Evolutionary conservation across 352 stramenopile genomes (phyloP).

Genomic region (Phytopythium kandeliae): DNA sequence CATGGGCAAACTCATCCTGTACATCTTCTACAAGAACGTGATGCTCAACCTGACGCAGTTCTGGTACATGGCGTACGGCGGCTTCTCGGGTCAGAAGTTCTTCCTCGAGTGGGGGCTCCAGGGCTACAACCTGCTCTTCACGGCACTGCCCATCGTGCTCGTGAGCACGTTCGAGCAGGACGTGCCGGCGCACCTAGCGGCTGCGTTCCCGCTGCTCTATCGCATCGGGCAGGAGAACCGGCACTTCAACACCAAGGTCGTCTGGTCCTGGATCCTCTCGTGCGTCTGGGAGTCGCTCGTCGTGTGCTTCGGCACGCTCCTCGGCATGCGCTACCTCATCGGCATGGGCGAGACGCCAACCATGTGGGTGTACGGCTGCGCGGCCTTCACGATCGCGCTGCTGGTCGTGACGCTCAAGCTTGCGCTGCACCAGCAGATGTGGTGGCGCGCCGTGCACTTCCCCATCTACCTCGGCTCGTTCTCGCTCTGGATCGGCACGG

Average conservation of each 20-base stretch:
- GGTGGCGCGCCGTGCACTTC: conserved; percentile 61
- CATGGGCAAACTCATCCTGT: conserved; percentile 90
- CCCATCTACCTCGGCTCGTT: conserved; percentile 63
- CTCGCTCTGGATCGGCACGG: conserved; percentile 66
- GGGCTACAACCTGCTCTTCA: conserved; percentile 88
- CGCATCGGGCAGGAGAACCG: conserved; percentile 80
- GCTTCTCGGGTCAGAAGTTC: conserved; percentile 86
- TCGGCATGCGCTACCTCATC: conserved; percentile 71
- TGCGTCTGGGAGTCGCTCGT: conserved; percentile 81
- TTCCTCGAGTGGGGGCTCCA: conserved; percentile 84
- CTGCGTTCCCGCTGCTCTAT: conserved; percentile 78
- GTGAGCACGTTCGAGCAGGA: conserved; percentile 86
- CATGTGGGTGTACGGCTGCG: conserved; percentile 93
- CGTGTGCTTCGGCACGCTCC: conserved; percentile 82
- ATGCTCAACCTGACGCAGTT: conserved; percentile 94
- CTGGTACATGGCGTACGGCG: conserved; percentile 91
- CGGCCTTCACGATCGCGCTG: conserved; percentile 92
- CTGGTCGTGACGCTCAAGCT: conserved; percentile 95
- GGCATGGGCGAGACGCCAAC: conserved; percentile 84
- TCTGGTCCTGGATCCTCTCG: conserved; percentile 77
- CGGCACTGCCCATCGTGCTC: conserved; percentile 77
- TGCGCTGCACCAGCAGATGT: conserved; percentile 82
- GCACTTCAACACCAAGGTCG: conserved; percentile 82
- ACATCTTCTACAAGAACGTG: conserved; percentile 97
- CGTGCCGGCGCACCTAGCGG: conserved; percentile 55